Evolutionary conservation across 2,329 filamentous ascomycete genomes (phyloP).

Genomic region (Aspergillus versicolor): DNA sequence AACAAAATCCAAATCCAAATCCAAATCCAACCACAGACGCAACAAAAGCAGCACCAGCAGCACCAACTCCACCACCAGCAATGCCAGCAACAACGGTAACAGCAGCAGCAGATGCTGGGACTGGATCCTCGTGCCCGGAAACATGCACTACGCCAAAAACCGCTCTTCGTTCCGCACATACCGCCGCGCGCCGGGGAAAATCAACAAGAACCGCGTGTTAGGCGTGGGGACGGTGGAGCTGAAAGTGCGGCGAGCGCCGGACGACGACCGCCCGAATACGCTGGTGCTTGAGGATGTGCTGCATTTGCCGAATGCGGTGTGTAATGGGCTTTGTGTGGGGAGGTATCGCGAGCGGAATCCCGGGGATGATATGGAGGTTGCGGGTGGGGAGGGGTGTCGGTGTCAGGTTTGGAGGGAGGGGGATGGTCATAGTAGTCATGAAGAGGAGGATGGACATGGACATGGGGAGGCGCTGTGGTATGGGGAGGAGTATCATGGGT

Average conservation of each 20-base stretch:
- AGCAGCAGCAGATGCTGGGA: conserved; percentile 17
- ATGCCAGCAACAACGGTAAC: neutral
- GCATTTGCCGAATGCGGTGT: conserved; percentile 21
- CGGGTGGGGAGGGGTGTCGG: conserved; percentile 1
- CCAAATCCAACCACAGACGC: neutral
- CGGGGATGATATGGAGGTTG: neutral
- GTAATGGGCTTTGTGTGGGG: conserved; percentile 20
- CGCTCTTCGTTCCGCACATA: conserved; percentile 20
- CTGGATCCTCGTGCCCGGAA: conserved; percentile 20
- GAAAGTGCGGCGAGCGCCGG: conserved; percentile 14
- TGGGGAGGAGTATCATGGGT: conserved; percentile 13
- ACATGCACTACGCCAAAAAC: conserved; percentile 24
- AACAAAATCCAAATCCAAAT: neutral
- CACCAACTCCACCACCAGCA: neutral
- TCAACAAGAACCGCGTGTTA: conserved; percentile 17
- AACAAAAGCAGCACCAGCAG: neutral
- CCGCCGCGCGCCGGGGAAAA: conserved; percentile 19
- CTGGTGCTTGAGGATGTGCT: conserved; percentile 19
- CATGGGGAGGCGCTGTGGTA: conserved; percentile 18
- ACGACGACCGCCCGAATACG: conserved; percentile 12
- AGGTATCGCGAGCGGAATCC: conserved; percentile 11
- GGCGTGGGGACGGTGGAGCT: conserved; percentile 21
- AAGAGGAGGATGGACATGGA: neutral
- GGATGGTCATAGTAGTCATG: neutral
- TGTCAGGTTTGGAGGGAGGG: neutral